These are phyloP conservation scores for Haplographium delicatum DNA, from an alignment of 495 filamentous ascomycete genomes.

Conservation along the genomic window DNA sequence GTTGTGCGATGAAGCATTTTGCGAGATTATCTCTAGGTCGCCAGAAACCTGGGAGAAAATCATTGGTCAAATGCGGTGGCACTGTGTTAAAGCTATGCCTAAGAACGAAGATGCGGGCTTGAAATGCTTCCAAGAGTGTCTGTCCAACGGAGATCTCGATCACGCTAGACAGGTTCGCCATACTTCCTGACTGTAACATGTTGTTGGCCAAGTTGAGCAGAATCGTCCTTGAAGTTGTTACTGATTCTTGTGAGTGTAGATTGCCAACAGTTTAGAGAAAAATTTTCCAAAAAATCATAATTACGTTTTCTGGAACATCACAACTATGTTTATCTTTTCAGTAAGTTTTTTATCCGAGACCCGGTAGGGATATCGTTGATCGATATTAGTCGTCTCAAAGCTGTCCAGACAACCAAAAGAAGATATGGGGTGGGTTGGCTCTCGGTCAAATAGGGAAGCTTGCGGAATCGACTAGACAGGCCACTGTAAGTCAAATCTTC, in stretches of 20 bases:
- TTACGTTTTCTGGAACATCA: conserved; percentile 27
- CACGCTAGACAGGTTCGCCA: conserved; percentile 42
- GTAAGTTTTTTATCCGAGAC: background rate
- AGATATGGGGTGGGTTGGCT: conserved; percentile 21
- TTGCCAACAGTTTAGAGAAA: conserved; percentile 27
- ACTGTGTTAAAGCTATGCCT: conserved; percentile 45
- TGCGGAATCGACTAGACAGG: conserved; percentile 14
- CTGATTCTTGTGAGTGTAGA: conserved; percentile 8
- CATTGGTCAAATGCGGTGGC: conserved; percentile 44
- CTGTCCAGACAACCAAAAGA: conserved; percentile 19
- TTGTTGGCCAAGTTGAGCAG: background rate
- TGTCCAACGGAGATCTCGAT: conserved; percentile 45
- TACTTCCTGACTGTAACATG: background rate
- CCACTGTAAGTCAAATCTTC: conserved; percentile 10
- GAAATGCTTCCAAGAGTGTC: conserved; percentile 46
- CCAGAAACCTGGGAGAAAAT: conserved; percentile 24
- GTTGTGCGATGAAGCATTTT: conserved; percentile 22
- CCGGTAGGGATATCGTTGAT: background rate
- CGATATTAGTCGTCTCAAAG: conserved; percentile 9
- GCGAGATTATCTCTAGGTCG: conserved; percentile 7
- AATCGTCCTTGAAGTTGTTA: background rate
- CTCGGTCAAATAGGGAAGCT: conserved; percentile 20
- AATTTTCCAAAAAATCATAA: conserved; percentile 22
- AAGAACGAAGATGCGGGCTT: conserved; percentile 43
- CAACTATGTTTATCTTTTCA: conserved; percentile 22